Evolutionary conservation across 306 rosid genomes (phyloP).

Genomic region (Quercus robur): DNA sequence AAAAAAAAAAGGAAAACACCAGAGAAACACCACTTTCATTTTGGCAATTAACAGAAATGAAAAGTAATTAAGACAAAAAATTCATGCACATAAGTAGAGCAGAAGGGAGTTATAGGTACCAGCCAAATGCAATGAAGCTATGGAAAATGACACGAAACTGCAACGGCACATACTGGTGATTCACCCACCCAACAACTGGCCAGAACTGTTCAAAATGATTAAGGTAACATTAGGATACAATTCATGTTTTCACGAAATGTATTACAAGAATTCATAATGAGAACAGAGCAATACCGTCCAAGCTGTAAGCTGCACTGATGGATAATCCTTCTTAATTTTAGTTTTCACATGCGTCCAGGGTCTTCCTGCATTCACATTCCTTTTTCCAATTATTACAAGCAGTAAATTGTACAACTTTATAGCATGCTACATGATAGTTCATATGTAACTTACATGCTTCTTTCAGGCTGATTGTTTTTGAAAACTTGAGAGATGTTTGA

Average conservation of each 20-base stretch:
- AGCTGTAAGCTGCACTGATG: conserved; percentile 68
- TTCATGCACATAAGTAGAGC: neutral
- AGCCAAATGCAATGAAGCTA: conserved; percentile 70
- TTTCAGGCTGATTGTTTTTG: neutral
- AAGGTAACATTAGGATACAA: conserved; percentile 8
- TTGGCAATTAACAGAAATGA: conserved; percentile 9
- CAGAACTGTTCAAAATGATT: conserved; percentile 60
- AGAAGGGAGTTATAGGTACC: conserved; percentile 38
- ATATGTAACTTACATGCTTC: conserved; percentile 4
- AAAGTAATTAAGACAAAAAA: neutral
- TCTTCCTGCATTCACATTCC: conserved; percentile 51
- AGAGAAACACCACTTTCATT: conserved; percentile 4
- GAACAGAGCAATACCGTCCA: conserved; percentile 72
- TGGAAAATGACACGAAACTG: conserved; percentile 85
- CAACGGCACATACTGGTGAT: conserved; percentile 83
- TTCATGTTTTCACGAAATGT: neutral
- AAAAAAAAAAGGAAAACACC: neutral
- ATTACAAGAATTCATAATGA: neutral
- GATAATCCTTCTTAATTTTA: conserved; percentile 82
- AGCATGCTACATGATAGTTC: neutral
- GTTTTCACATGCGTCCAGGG: conserved; percentile 85
- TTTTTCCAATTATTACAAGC: conserved; percentile 3
- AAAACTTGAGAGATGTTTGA: neutral
- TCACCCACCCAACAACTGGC: conserved; percentile 89
- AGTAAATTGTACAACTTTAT: neutral